Evolutionary conservation across 345 rosid genomes (phyloP).

Genomic region (Salix suchowensis): DNA sequence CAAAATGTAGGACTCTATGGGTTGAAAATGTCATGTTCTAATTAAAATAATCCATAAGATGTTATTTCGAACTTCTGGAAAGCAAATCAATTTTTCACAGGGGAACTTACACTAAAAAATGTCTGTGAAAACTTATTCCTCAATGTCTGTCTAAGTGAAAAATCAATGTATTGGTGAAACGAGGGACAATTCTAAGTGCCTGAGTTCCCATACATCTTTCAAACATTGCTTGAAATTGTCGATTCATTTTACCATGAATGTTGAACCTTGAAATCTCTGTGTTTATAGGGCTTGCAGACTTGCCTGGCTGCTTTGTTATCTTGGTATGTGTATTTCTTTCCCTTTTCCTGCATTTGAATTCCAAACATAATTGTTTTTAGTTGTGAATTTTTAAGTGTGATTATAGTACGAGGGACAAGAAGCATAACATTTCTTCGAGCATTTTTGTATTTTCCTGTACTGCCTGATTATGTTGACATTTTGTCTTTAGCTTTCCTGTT

Average conservation of each 20-base stretch:
- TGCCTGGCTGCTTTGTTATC: slow-evolving; percentile 87
- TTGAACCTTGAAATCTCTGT: slow-evolving; percentile 28
- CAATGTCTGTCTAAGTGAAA: not conserved
- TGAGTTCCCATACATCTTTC: not conserved
- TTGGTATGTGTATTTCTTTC: slow-evolving; percentile 48
- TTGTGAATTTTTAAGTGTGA: not conserved
- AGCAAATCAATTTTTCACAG: not conserved
- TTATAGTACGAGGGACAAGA: not conserved
- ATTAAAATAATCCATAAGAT: not conserved
- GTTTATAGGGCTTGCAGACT: slow-evolving; percentile 86
- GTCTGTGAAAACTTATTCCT: not conserved
- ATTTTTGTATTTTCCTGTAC: not conserved
- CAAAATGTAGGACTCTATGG: not conserved
- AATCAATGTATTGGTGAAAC: not conserved
- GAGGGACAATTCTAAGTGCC: not conserved
- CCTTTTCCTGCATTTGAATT: not conserved
- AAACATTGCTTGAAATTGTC: not conserved
- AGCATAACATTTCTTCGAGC: not conserved
- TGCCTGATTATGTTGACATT: not conserved
- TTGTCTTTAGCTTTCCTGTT: not conserved
- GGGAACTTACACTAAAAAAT: not conserved
- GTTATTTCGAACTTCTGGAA: not conserved
- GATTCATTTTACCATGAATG: slow-evolving; percentile 9
- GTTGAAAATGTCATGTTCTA: not conserved
- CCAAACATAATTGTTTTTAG: not conserved